Percentiles rank a stretch among this genome's conserved stretches.
phyloP scores from a whole-genome alignment of 2,329 filamentous ascomycete genomes.

The Aspergillus sclerotialis region DNA sequence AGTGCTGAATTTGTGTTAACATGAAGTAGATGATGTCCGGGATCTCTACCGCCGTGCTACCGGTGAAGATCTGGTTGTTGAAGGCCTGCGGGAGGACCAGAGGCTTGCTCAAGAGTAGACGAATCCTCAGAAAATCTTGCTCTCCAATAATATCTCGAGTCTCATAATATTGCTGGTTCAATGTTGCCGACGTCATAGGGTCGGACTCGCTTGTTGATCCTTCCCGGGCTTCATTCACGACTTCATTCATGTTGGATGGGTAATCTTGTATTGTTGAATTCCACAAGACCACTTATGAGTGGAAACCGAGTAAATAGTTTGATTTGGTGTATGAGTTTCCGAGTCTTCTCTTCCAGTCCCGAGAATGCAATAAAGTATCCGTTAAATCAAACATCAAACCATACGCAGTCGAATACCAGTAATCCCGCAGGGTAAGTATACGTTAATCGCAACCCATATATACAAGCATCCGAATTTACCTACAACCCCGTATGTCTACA shows the following conservation, averaged over 20 bases:
- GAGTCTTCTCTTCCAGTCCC: too few relatives aligned
- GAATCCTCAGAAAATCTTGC: constrained; percentile 4
- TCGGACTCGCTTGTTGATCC: constrained; percentile 20
- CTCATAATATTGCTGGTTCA: constrained; percentile 20
- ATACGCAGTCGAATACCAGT: too few relatives aligned
- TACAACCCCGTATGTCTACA: background rate
- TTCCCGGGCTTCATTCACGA: constrained; percentile 6
- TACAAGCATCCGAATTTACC: background rate
- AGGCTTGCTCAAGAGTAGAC: constrained; percentile 32
- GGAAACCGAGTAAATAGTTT: too few relatives aligned
- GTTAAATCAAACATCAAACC: too few relatives aligned
- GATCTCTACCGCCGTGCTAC: constrained; percentile 82
- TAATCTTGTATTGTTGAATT: too few relatives aligned
- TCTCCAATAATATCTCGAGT: constrained; percentile 19
- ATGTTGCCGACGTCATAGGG: too few relatives aligned
- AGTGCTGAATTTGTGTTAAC: background rate
- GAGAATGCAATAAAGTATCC: too few relatives aligned
- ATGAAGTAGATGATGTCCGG: constrained; percentile 74
- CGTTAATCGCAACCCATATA: background rate
- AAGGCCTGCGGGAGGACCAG: constrained; percentile 71
- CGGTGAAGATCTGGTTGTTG: constrained; percentile 79
- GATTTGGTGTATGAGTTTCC: too few relatives aligned
- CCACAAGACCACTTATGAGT: too few relatives aligned
- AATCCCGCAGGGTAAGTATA: too few relatives aligned
- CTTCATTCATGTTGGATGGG: background rate